Evolutionary conservation across 1,284 basidiomycete species (phyloP), one percentile per base, ranked within the genome.

Genomic region (Malassezia dermatis): DNA sequence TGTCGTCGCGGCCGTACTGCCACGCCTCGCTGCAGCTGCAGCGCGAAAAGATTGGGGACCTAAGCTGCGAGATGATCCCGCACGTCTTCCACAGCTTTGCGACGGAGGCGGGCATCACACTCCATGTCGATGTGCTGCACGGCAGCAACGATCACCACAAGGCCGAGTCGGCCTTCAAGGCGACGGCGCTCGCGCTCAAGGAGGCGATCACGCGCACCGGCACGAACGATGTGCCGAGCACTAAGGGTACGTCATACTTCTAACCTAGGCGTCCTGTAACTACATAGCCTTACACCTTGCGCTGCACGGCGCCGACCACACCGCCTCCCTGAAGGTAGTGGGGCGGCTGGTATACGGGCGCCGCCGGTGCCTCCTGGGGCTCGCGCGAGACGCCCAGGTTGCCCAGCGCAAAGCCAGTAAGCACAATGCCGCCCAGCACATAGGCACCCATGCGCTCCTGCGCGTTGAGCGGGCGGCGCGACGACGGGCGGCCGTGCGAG

Each of bases 101-200:
- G 19, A 88, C 88, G 64, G 86, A 87, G 4, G 86, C 89, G 0
- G 87, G 87, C n/a, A 83, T 84, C 15, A 93, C 89, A 1, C 78
- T 94, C 42, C 94, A 99, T 73, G 82, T 98, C 47, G 94, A 98
- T 75, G 88, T 87, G 37, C 79, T 99, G 51, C 81, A 89, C 30
- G 94, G 94, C 47, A 85, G 88, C 66, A 99, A 99, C 77, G 94
- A 99, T 75, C 94, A 99, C 76, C 94, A 98, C 77, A 83, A 87
- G 90, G 83, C 90, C 30, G 94, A 99, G 76, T 89, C 90, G 4
- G 89, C 91, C 6, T 98, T 99, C 82, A 99, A 98, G 78, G 93
- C 93, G 0, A 77, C 96, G 24, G 94, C 93, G 0, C 79, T 99
- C 17, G 94, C 94, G 4, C 90, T 99, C 67, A 84, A 86, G 63